These are phyloP conservation scores for Raphanus sativus DNA, from an alignment of 345 rosid species.

Conservation along the genomic window DNA sequence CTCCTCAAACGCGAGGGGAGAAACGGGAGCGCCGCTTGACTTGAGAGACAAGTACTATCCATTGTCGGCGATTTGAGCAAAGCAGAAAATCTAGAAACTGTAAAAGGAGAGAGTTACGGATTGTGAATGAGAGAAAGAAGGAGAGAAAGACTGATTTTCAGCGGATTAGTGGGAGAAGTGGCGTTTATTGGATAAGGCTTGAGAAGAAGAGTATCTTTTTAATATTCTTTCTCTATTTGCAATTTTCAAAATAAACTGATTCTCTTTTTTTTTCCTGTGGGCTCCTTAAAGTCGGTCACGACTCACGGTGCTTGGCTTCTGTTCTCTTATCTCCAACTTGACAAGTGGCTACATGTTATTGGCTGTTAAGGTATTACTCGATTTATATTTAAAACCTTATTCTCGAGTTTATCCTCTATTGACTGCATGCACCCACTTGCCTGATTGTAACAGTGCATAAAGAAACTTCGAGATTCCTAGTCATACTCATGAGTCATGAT, in stretches of 20 bases:
- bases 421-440: neutral
- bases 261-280: conserved; percentile 25
- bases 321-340: conserved; percentile 10
- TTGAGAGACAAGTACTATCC: conserved; percentile 50
- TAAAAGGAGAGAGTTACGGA: conserved; percentile 15
- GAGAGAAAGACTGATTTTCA: neutral
- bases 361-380: neutral
- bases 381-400: neutral
- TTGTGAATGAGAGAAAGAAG: too few species aligned
- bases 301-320: neutral
- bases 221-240: neutral
- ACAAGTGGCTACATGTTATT: conserved; percentile 3
- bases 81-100: neutral
- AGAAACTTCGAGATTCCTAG: neutral
- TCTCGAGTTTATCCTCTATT: neutral
- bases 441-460: neutral
- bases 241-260: neutral
- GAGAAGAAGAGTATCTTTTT: conserved; percentile 27
- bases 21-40: conserved; percentile 38
- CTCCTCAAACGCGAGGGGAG: conserved; percentile 35
- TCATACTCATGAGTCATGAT: neutral
- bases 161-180: conserved; percentile 35
- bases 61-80: conserved; percentile 38
- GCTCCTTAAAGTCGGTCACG: conserved; percentile 18
- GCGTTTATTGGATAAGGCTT: conserved; percentile 36